These are phyloP conservation scores for Macrolepiota dolichaula DNA, from an alignment of 768 basidiomycete species.

Conservation along the genomic window DNA sequence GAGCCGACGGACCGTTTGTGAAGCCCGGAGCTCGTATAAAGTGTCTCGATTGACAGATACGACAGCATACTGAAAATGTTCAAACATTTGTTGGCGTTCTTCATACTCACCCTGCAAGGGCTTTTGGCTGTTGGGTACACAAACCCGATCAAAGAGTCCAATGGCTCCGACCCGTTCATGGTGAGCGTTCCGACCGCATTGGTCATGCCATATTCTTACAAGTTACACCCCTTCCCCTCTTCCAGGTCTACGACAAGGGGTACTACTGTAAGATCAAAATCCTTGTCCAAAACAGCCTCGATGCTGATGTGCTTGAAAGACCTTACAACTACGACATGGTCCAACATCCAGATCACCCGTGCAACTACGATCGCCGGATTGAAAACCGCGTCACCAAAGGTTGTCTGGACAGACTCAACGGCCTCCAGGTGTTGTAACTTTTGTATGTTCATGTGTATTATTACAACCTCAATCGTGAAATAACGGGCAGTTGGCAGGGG, in stretches of 20 bases:
- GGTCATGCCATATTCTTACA: neutral
- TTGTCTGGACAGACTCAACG: slow-evolving; percentile 15
- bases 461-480: neutral
- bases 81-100: neutral
- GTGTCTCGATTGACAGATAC: neutral
- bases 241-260: slow-evolving; percentile 16
- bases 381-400: slow-evolving; percentile 11
- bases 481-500: slow-evolving; percentile 18
- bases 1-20: slow-evolving; percentile 1
- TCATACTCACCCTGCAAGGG: neutral
- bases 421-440: slow-evolving; percentile 14
- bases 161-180: slow-evolving; percentile 19
- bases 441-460: slow-evolving; percentile 2
- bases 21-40: neutral
- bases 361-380: slow-evolving; percentile 16
- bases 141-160: slow-evolving; percentile 14
- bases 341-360: slow-evolving; percentile 16
- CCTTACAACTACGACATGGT: slow-evolving; percentile 19
- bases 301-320: neutral
- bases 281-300: neutral
- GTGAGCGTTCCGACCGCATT: neutral
- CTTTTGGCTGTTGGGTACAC: slow-evolving; percentile 1
- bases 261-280: slow-evolving; percentile 14
- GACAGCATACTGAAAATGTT: neutral
- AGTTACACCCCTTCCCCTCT: neutral